These are phyloP conservation scores for Fusarium albidum DNA, from an alignment of 2,329 filamentous ascomycete genomes.

Conservation along the genomic window DNA sequence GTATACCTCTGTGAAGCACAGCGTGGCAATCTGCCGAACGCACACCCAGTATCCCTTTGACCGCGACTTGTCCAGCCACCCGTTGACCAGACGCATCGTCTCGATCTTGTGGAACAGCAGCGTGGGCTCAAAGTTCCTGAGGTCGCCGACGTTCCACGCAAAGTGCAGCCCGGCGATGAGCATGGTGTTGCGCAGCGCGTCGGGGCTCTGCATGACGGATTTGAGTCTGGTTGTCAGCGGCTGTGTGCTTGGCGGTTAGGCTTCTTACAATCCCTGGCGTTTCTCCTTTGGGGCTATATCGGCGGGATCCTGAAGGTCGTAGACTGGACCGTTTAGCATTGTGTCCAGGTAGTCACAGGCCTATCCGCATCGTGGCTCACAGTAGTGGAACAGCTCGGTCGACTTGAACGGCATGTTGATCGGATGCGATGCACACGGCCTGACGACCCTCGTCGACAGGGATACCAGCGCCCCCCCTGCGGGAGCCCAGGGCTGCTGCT, in stretches of 20 bases:
- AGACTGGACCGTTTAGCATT: not conserved
- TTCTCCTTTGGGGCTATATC: constrained; percentile 9
- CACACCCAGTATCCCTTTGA: constrained; percentile 5
- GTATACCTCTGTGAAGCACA: constrained; percentile 33
- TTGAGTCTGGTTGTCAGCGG: constrained; percentile 9
- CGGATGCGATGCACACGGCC: constrained; percentile 14
- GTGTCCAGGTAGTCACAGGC: not conserved
- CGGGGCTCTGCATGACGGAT: constrained; percentile 16
- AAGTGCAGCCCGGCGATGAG: constrained; percentile 35
- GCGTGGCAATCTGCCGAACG: constrained; percentile 28
- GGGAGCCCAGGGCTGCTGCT: constrained; percentile 30
- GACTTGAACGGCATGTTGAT: constrained; percentile 33
- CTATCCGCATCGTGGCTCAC: too few relatives aligned
- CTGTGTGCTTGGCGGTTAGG: not conserved
- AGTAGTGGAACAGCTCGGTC: constrained; percentile 34
- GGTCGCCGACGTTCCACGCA: constrained; percentile 25
- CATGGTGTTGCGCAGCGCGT: constrained; percentile 29
- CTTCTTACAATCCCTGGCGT: constrained; percentile 7
- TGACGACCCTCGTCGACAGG: constrained; percentile 9
- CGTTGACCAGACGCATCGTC: constrained; percentile 26
- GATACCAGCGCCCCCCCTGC: not conserved
- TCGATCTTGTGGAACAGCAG: constrained; percentile 34
- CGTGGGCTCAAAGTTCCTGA: constrained; percentile 26
- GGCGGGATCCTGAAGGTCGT: constrained; percentile 1
- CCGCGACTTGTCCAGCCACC: not conserved